Evolutionary conservation across 495 filamentous ascomycete genomes (phyloP).

Genomic region (Penicillium egyptiacum): DNA sequence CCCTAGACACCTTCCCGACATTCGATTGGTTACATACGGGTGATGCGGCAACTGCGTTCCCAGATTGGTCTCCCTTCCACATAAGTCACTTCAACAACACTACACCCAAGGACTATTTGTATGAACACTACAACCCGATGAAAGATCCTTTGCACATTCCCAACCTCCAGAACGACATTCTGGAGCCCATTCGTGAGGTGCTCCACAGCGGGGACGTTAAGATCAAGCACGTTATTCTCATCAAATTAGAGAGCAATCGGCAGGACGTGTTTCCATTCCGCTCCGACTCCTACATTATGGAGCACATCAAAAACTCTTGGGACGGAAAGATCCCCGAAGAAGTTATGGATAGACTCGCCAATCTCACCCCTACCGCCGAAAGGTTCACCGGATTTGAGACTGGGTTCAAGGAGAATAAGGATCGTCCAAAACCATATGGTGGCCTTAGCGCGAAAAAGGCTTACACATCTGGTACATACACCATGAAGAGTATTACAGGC

Average conservation of each 20-base stretch:
- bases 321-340: constrained; percentile 24
- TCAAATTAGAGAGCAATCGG: constrained; percentile 42
- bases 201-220: constrained; percentile 23
- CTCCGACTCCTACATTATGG: constrained; percentile 28
- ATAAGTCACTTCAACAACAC: background rate
- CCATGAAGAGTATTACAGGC: constrained; percentile 47
- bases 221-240: constrained; percentile 39
- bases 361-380: constrained; percentile 42
- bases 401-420: constrained; percentile 33
- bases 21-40: constrained; percentile 18
- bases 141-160: constrained; percentile 37
- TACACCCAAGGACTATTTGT: background rate
- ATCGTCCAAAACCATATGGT: constrained; percentile 35
- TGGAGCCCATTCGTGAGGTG: constrained; percentile 25
- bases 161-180: constrained; percentile 35
- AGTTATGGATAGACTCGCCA: constrained; percentile 28
- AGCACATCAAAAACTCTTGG: constrained; percentile 36
- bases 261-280: constrained; percentile 41
- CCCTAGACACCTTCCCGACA: constrained; percentile 16
- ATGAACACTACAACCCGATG: constrained; percentile 32
- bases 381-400: constrained; percentile 42
- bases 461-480: constrained; percentile 49
- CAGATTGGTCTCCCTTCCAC: constrained; percentile 21
- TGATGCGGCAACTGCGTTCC: constrained; percentile 7
- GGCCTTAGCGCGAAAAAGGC: constrained; percentile 46